phyloP scores from a whole-genome alignment of 208 protist species.

The Leishmania lainsoni region DNA sequence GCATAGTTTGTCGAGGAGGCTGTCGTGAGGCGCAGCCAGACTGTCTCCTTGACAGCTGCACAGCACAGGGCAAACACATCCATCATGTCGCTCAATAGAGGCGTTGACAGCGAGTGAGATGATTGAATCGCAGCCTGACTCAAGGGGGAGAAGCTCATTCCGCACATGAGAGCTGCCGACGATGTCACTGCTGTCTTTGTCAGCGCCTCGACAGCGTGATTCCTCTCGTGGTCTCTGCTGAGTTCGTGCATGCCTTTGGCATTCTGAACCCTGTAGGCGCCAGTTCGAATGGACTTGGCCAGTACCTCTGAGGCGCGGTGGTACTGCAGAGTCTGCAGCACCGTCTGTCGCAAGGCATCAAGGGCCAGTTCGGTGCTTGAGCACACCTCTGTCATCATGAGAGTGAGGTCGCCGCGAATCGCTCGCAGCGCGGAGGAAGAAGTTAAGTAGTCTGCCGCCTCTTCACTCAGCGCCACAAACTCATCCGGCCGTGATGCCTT shows the following conservation, averaged over 20 bases:
- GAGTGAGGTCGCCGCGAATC: constrained; percentile 12
- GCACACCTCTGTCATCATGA: constrained; percentile 12
- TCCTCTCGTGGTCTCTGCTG: not conserved
- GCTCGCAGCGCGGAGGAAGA: not conserved
- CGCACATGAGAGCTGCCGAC: not conserved
- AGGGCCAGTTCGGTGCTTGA: constrained; percentile 15
- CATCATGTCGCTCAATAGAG: not conserved
- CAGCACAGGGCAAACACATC: constrained; percentile 44
- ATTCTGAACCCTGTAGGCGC: constrained; percentile 25
- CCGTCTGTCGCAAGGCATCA: constrained; percentile 26
- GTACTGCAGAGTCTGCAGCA: constrained; percentile 21
- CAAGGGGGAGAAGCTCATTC: not conserved
- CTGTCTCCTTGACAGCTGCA: constrained; percentile 21
- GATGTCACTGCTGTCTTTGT: not conserved
- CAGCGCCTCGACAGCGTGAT: not conserved
- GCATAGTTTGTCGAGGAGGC: constrained; percentile 8
- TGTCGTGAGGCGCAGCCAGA: constrained; percentile 28
- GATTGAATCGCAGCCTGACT: not conserved
- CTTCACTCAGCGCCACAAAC: constrained; percentile 42
- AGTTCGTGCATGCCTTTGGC: not conserved
- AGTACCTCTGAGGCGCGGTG: constrained; percentile 23
- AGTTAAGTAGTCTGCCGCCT: constrained; percentile 8
- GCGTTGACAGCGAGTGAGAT: not conserved
- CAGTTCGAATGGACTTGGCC: constrained; percentile 52
- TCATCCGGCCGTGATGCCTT: constrained; percentile 50